Percentiles rank a stretch among this genome's conserved stretches.
These are phyloP conservation scores for Protomyces arabidopsidicola DNA, from an alignment of 1,139 yeast species.

Conservation along the genomic window DNA sequence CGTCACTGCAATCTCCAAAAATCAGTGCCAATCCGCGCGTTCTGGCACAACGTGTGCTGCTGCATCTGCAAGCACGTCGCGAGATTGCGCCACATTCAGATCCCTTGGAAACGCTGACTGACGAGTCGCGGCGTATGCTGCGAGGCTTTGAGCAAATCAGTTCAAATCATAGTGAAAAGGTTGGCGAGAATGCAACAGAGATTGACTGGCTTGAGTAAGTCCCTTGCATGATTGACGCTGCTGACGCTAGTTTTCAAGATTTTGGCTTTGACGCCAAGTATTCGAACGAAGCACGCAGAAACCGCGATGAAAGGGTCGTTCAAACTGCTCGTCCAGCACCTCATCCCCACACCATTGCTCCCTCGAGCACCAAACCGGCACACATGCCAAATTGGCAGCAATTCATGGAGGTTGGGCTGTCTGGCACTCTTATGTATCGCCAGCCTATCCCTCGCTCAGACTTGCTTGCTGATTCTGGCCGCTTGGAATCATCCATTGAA, in stretches of 20 bases:
- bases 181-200: background rate
- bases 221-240: background rate
- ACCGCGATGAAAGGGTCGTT: background rate
- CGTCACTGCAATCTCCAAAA: slow-evolving; percentile 1
- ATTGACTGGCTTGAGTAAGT: background rate
- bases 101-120: background rate
- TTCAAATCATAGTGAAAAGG: background rate
- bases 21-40: slow-evolving; percentile 7
- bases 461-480: background rate
- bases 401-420: slow-evolving; percentile 8
- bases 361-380: background rate
- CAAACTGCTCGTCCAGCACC: background rate
- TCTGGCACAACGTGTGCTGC: background rate
- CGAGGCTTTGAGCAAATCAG: slow-evolving; percentile 6
- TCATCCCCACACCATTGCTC: background rate
- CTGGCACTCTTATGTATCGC: background rate
- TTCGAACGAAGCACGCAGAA: background rate
- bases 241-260: background rate
- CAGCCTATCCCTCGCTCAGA: slow-evolving; percentile 2
- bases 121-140: background rate
- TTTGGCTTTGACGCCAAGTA: background rate
- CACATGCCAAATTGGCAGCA: slow-evolving; percentile 18
- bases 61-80: slow-evolving; percentile 5
- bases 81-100: background rate
- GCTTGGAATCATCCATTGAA: background rate